Base-by-base conservation (phyloP, 2,329 filamentous ascomycete species). In the Fusarium tricinctum region DNA sequence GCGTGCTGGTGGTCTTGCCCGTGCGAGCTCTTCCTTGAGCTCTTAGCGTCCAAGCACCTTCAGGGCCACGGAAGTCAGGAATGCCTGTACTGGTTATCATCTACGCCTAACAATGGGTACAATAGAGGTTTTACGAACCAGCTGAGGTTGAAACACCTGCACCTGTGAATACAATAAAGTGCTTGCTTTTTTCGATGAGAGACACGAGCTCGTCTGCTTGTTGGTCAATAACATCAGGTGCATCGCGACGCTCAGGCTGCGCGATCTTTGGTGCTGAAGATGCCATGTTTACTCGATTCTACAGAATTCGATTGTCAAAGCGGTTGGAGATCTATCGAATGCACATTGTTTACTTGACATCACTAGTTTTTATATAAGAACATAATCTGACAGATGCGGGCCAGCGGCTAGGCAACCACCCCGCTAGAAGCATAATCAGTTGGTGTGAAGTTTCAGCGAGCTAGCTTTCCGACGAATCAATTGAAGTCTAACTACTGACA, bases 71-170 rank as follows among this genome's bases (percentile, higher is more conserved):
- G 53, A 84, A 85, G 48, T 84, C 82, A 4, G 83, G 80, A 17
- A 84, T 83, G 3, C 81, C 81, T 82, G 19, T 9, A 6, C 8
- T 1, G 8, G 4, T 32, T 10, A 28, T n/a, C 2, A 10, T 0
- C 1, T 1, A 5, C 5, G 28, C 14, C 43, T 19, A 2, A 4
- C 20, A 3, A 42, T 8, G 22, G 3, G 0, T 1, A 0, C 9
- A 14, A 17, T 14, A 0, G 20, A 2, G 5, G 3, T 2, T 5
- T 4, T 4, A 5, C 8, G 66, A 26, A 79, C 81, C 81, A 2
- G 82, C 81, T 17, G 82, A 83, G 6, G 81, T 84, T 4, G 82
- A 84, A 10, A 84, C 72, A 0, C 83, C 82, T 0, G 82, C 82
- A 0, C 82, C 82, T 0, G 82, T 85, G 47, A 83, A 84, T 2